These are phyloP conservation scores for Aulographum hederae DNA, from an alignment of 2,329 filamentous ascomycete genomes.

Conservation along the genomic window DNA sequence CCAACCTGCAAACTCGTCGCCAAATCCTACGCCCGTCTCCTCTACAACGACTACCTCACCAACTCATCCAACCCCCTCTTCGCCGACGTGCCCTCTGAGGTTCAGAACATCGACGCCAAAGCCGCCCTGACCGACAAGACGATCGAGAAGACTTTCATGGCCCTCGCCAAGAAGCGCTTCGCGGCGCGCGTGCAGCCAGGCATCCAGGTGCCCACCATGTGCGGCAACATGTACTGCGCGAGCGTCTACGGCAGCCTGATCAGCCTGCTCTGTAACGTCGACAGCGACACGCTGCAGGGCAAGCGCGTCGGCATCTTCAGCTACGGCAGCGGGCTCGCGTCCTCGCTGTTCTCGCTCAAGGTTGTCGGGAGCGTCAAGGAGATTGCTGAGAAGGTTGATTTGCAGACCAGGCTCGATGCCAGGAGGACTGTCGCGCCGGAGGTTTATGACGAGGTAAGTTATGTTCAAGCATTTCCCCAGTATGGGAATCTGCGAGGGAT, in stretches of 20 bases:
- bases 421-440: conserved; percentile 27
- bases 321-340: conserved; percentile 32
- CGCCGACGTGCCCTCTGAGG: conserved; percentile 29
- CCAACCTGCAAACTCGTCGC: conserved; percentile 36
- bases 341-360: conserved; percentile 30
- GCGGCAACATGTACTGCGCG: conserved; percentile 37
- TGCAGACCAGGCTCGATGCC: conserved; percentile 25
- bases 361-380: conserved; percentile 27
- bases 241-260: conserved; percentile 31
- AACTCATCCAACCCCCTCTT: conserved; percentile 29
- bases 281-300: conserved; percentile 25
- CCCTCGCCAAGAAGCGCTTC: conserved; percentile 32
- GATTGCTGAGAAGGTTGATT: conserved; percentile 27
- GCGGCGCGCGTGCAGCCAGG: conserved; percentile 28
- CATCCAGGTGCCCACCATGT: conserved; percentile 31
- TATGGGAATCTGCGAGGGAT: too few species aligned
- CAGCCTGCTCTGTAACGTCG: conserved; percentile 27
- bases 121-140: conserved; percentile 31
- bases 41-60: conserved; percentile 32
- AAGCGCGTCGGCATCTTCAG: conserved; percentile 33
- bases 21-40: conserved; percentile 32
- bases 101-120: conserved; percentile 26
- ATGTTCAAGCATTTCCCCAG: conserved; percentile 2
- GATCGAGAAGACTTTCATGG: conserved; percentile 34
- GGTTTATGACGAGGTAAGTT: conserved; percentile 27